Evolutionary conservation across 495 filamentous ascomycete species (phyloP).

Genomic region (Corynascus novoguineensis): DNA sequence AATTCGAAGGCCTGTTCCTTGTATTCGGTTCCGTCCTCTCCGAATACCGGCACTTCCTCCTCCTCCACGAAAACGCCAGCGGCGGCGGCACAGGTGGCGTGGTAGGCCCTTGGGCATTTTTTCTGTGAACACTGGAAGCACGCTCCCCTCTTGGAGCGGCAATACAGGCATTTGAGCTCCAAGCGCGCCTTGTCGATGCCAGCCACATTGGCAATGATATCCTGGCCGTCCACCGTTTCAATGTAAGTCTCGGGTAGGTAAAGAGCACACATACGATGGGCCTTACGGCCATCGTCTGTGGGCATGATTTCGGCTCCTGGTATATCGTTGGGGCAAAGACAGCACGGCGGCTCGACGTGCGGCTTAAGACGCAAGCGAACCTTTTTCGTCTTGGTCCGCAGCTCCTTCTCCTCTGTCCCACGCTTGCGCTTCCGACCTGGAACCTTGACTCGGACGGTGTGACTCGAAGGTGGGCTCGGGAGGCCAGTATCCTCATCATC

Average conservation of each 20-base stretch:
- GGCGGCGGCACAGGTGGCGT: slow-evolving; percentile 87
- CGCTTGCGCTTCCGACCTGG: slow-evolving; percentile 53
- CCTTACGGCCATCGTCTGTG: slow-evolving; percentile 82
- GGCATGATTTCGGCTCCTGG: slow-evolving; percentile 76
- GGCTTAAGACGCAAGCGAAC: slow-evolving; percentile 63
- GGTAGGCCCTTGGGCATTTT: slow-evolving; percentile 90
- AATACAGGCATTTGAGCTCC: slow-evolving; percentile 90
- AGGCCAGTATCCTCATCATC: slow-evolving; percentile 59
- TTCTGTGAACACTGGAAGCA: slow-evolving; percentile 96
- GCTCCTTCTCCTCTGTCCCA: slow-evolving; percentile 30
- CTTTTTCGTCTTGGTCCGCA: slow-evolving; percentile 62
- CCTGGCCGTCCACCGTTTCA: slow-evolving; percentile 59
- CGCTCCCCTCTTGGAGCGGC: slow-evolving; percentile 84
- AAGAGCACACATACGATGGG: slow-evolving; percentile 81
- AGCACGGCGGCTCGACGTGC: slow-evolving; percentile 75
- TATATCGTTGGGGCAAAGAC: slow-evolving; percentile 89
- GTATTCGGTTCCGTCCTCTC: slow-evolving; percentile 87
- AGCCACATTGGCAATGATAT: slow-evolving; percentile 69
- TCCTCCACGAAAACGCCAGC: slow-evolving; percentile 89
- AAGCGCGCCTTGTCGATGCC: slow-evolving; percentile 80
- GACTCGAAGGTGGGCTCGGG: slow-evolving; percentile 64
- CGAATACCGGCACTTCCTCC: slow-evolving; percentile 76
- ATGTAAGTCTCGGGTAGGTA: slow-evolving; percentile 93
- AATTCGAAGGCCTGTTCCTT: slow-evolving; percentile 84
- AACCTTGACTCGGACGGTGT: slow-evolving; percentile 46